Evolutionary conservation across 495 filamentous ascomycete species (phyloP).

Genomic region (Penicillium samsonianum): DNA sequence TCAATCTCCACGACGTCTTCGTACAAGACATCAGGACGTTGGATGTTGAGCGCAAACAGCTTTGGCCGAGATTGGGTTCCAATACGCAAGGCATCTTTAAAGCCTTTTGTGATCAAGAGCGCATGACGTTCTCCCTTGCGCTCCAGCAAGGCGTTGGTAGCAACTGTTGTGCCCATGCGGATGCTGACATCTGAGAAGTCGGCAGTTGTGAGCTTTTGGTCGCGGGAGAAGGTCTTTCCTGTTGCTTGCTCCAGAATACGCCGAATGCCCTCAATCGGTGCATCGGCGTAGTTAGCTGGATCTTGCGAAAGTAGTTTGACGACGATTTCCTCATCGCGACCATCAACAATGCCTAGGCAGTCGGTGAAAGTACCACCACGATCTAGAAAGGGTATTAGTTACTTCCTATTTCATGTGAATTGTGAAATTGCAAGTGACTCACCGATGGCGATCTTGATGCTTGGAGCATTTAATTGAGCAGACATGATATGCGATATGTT

Average conservation of each 20-base stretch:
- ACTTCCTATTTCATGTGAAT: neutral
- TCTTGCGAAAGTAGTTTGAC: conserved; percentile 22
- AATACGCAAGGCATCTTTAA: conserved; percentile 83
- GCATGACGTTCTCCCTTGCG: conserved; percentile 86
- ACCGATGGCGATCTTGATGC: conserved; percentile 33
- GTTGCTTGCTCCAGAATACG: conserved; percentile 25
- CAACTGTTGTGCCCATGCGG: conserved; percentile 79
- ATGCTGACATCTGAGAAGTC: conserved; percentile 17
- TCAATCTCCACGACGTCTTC: conserved; percentile 68
- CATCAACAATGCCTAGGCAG: conserved; percentile 13
- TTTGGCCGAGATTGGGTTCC: conserved; percentile 75
- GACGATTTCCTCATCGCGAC: conserved; percentile 24
- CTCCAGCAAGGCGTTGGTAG: conserved; percentile 82
- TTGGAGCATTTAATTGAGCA: conserved; percentile 3
- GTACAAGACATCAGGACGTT: conserved; percentile 71
- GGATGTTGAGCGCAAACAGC: conserved; percentile 74
- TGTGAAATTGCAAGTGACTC: neutral
- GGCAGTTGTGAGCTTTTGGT: conserved; percentile 17
- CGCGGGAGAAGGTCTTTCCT: conserved; percentile 21
- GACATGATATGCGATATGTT: conserved; percentile 14
- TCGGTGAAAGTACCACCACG: conserved; percentile 32
- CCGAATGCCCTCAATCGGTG: conserved; percentile 24
- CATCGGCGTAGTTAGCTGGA: conserved; percentile 23
- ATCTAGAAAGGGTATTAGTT: conserved; percentile 11
- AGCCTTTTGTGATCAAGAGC: conserved; percentile 83